Percentiles rank a stretch among this genome's conserved stretches.
Evolutionary conservation across 1,139 yeast species (phyloP).

Genomic region (Suhomyces yuchorum): DNA sequence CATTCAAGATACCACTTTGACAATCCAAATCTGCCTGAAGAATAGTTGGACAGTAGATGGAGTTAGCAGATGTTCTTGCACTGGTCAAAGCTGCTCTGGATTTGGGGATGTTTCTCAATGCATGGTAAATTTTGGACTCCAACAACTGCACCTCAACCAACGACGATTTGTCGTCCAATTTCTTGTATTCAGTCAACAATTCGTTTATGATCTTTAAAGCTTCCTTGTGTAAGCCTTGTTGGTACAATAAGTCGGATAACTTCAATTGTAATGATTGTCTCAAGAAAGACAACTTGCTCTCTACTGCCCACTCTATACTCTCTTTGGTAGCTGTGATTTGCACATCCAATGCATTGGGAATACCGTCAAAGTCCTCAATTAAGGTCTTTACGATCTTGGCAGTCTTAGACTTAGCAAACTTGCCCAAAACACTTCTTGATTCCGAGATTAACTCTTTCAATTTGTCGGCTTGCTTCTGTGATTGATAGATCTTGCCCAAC

Average conservation of each 20-base stretch:
- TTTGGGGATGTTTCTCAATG: conserved; percentile 89
- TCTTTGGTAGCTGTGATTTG: conserved; percentile 78
- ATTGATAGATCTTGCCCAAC: conserved; percentile 60
- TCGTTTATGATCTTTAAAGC: conserved; percentile 73
- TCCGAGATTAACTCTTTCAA: conserved; percentile 65
- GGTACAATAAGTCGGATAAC: conserved; percentile 72
- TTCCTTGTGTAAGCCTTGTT: conserved; percentile 64
- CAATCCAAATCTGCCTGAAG: conserved; percentile 93
- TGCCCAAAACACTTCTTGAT: conserved; percentile 68
- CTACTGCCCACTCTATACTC: conserved; percentile 84
- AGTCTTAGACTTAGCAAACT: conserved; percentile 90
- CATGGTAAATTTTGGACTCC: conserved; percentile 89
- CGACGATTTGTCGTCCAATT: conserved; percentile 92
- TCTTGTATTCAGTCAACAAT: conserved; percentile 82
- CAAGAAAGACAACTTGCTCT: conserved; percentile 81
- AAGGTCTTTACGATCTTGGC: conserved; percentile 81
- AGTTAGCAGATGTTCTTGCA: conserved; percentile 94
- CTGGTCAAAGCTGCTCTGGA: conserved; percentile 91
- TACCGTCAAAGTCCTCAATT: conserved; percentile 74
- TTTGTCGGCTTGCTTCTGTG: conserved; percentile 46
- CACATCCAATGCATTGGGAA: conserved; percentile 67
- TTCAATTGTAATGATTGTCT: conserved; percentile 87
- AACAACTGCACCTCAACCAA: conserved; percentile 93
- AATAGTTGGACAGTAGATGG: conserved; percentile 93
- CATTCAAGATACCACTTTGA: conserved; percentile 93